Base-by-base conservation (phyloP, 768 basidiomycete genomes). In the Calocera viscosa region DNA sequence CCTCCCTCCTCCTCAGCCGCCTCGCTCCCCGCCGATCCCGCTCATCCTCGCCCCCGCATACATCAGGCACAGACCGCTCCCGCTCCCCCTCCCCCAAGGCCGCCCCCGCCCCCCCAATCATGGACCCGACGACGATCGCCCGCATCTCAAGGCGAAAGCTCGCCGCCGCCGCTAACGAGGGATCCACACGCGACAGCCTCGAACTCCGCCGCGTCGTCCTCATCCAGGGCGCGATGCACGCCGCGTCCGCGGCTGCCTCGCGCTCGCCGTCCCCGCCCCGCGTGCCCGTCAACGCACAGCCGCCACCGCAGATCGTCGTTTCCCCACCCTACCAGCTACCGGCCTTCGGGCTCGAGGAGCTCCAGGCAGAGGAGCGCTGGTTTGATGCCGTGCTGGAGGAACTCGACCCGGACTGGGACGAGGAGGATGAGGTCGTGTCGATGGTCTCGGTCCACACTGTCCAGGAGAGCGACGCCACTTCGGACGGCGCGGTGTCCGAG, bases 201-300 rank as follows among this genome's bases (percentile, higher is more conserved):
- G 53, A 60, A 26, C 30, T 60, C 26, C 53, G 53, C 53, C 11
- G 30, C 3, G 53, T 60, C 30, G 30, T 60, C 30, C 53, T 60
- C 26, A 60, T 60, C 53, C 53, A 60, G 53, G 53, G 53, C 53
- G 53, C 53, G 11, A 60, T 60, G 53, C 53, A 60, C 26, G 53
- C 53, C 53, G 53, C 53, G 53, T 28, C 53, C 16, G 11, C 53
- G 5, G 53, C 53, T 32, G 22, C 53, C 26, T 32, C 24, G 5
- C 53, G 53, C 53, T 16, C 53, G 24, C 53, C 53, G 5, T 60
- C 53, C 53, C 53, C 53, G 8, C 53, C 53, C 10, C 53, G 53
- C 24, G 26, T 26, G 7, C 30, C 26, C 8, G 26, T 60, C 11
- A 19, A 47, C 19, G 24, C 53, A 19, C 53, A 26, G 53, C 26